Evolutionary conservation across 2,329 filamentous ascomycete species (phyloP), one percentile per base, ranked within the genome.

Genomic region (Phoma sp.): DNA sequence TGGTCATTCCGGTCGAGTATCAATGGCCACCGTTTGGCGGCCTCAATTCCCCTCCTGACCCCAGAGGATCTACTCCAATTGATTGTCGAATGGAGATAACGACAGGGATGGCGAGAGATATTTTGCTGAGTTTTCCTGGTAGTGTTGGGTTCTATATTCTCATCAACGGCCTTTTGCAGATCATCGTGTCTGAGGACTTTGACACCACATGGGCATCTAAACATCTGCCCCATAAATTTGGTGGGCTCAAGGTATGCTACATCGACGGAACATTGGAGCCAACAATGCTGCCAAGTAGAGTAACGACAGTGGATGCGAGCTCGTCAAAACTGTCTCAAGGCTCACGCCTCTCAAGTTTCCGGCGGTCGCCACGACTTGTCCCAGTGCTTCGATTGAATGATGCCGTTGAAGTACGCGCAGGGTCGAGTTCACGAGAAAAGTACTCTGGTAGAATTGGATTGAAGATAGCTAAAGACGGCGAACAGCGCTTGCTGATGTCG

Each of bases 401-500:
- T 39, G 59, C 61, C 37, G 61, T 64, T 7, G 61, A 66, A 38
- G 63, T 58, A 11, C 37, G 58, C 57, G 58, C 26, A 49, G 48
- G 7, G 52, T 38, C 14, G 32, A 52, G n/a, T 42, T 34, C 18
- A 4, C 56, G 56, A 28, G 63, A 61, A 14, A 60, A 57, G 26
- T 62, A 56, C 18, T 17, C 59, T 9, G 61, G 61, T 1, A 49
- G 57, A 9, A 62, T 65, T 11, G 64, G 64, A 2, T 34, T 62
- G 5, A 63, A 59, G 28, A 49, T 63, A 0, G 23, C 9, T 0
- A 62, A 59, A 28, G 34, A 28, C 28, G 53, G 45, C 1, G 39
- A 62, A 2, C 25, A 46, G 5, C 62, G 57, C 34, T 21, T 66
- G 5, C 11, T 66, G n/a, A 65, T 66, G 58, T 64, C 64, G 1